Conservation (phyloP, 352 stramenopile genomes). For the Pythium biforme region DNA sequence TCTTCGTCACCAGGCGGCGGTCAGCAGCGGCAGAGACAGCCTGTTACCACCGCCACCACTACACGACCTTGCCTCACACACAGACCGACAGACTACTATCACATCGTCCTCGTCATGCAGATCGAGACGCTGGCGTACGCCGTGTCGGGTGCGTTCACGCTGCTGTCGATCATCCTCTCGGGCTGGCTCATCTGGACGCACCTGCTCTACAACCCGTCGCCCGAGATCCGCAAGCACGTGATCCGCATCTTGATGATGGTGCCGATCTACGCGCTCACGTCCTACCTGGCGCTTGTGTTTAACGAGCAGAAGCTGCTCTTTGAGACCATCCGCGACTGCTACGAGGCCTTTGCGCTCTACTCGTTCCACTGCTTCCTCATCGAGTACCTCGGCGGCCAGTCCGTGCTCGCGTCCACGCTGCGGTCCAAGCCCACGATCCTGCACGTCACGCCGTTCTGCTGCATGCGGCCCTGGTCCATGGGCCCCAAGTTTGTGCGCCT, state of each 20-base stretch:
- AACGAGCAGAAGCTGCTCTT: constrained; percentile 90
- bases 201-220: constrained; percentile 81
- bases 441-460: constrained; percentile 87
- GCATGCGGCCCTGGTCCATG: constrained; percentile 88
- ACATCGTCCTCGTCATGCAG: constrained; percentile 79
- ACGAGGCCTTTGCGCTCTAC: constrained; percentile 93
- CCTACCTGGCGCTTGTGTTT: constrained; percentile 88
- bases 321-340: constrained; percentile 90
- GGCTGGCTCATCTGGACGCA: constrained; percentile 90
- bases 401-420: constrained; percentile 78
- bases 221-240: constrained; percentile 87
- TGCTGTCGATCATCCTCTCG: constrained; percentile 78
- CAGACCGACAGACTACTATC: too few species aligned
- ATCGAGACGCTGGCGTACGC: constrained; percentile 86
- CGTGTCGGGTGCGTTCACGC: constrained; percentile 85
- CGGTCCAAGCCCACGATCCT: constrained; percentile 83
- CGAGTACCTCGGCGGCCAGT: constrained; percentile 83
- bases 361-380: constrained; percentile 94
- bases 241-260: constrained; percentile 95
- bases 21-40: neutral
- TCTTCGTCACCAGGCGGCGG: neutral
- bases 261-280: constrained; percentile 91
- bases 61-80: too few species aligned
- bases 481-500: constrained; percentile 91
- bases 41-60: too few species aligned